Percentiles rank a stretch among this genome's conserved stretches.
Conservation (phyloP, 75 land plant genomes). For the Selaginella moellendorffii region DNA sequence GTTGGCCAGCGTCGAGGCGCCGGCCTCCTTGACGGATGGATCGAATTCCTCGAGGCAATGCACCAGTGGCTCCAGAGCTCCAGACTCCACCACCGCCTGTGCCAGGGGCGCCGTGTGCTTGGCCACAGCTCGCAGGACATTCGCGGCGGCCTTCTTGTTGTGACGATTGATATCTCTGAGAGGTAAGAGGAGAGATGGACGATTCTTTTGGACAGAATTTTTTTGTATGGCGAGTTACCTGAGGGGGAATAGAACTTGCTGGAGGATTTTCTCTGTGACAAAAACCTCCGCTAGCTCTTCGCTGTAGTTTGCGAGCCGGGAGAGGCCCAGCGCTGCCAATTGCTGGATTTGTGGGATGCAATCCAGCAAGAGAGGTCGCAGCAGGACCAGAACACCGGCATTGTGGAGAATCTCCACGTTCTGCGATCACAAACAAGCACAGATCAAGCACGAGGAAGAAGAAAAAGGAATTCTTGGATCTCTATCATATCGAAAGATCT, state of each 20-base stretch:
- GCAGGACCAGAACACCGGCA: slow-evolving; percentile 21
- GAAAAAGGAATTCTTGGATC: too few species aligned
- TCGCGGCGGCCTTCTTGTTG: slow-evolving; percentile 4
- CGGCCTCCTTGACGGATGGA: slow-evolving; percentile 6
- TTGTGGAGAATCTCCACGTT: slow-evolving; percentile 21
- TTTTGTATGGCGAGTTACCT: too few species aligned
- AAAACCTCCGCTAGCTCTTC: slow-evolving; percentile 18
- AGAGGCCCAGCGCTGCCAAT: slow-evolving; percentile 13
- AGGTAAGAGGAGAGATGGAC: too few species aligned
- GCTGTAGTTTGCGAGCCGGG: slow-evolving; percentile 17
- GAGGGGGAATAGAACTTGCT: slow-evolving; percentile 14
- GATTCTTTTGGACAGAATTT: too few species aligned
- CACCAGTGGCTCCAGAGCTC: slow-evolving; percentile 3
- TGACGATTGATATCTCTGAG: neutral
- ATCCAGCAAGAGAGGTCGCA: slow-evolving; percentile 21
- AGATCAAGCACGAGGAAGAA: neutral
- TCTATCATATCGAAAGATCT: too few species aligned
- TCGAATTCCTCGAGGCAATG: slow-evolving; percentile 8
- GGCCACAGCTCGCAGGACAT: neutral
- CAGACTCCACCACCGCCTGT: slow-evolving; percentile 5
- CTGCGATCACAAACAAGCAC: slow-evolving; percentile 6
- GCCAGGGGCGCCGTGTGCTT: neutral
- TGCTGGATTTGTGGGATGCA: slow-evolving; percentile 21
- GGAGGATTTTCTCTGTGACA: slow-evolving; percentile 19
- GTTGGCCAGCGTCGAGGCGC: slow-evolving; percentile 5